Percentiles rank a stretch among this genome's conserved stretches.
Conservation (phyloP, 495 filamentous ascomycete species). For the Neurospora pannonica region DNA sequence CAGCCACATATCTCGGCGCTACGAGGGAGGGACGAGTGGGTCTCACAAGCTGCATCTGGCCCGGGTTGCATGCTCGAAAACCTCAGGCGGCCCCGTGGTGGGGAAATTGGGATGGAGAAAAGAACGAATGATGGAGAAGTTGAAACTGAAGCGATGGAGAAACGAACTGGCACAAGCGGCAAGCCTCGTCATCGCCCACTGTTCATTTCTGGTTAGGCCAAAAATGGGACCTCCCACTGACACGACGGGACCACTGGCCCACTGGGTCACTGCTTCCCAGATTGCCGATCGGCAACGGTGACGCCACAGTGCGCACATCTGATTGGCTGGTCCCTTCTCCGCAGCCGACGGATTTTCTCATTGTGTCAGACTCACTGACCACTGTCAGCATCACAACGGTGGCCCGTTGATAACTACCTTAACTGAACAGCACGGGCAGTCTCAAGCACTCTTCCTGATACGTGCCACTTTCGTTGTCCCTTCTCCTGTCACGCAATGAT, state of each 20-base stretch:
- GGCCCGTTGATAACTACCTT: neutral
- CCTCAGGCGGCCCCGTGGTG: neutral
- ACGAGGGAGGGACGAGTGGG: neutral
- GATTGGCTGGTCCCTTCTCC: conserved; percentile 4
- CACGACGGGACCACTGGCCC: too few species aligned
- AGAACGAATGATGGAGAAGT: neutral
- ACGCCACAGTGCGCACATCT: conserved; percentile 4
- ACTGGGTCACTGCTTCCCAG: neutral
- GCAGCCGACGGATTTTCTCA: neutral
- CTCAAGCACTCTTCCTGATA: neutral
- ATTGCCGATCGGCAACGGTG: conserved; percentile 14
- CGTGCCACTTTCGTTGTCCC: neutral
- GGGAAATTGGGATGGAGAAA: neutral
- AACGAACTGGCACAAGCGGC: neutral
- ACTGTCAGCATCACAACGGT: neutral
- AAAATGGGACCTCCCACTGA: neutral
- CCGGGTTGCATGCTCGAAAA: neutral
- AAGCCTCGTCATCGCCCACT: neutral
- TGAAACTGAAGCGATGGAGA: neutral
- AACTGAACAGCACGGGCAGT: too few species aligned
- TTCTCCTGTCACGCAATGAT: conserved; percentile 10
- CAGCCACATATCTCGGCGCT: neutral
- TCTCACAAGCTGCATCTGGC: neutral
- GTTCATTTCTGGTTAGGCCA: neutral
- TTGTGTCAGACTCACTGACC: neutral